These are phyloP conservation scores for Xylariaceae sp. DNA, from an alignment of 2,329 filamentous ascomycete genomes.

Conservation along the genomic window DNA sequence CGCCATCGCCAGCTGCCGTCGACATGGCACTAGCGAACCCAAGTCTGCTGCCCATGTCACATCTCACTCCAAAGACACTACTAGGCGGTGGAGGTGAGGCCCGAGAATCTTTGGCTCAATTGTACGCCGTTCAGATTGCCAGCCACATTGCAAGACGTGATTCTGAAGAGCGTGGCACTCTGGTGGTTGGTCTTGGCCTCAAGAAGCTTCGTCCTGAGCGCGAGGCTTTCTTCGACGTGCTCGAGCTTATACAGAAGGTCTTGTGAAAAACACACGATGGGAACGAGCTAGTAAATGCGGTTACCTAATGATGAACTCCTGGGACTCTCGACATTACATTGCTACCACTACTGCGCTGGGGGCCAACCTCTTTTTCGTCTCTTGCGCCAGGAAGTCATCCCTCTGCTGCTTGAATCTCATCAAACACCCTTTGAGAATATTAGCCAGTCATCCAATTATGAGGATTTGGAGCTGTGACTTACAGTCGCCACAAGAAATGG, in stretches of 20 bases:
- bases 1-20: constrained; percentile 58
- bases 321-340: no score
- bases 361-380: constrained; percentile 20
- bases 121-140: constrained; percentile 85
- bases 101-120: constrained; percentile 78
- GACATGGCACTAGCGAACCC: constrained; percentile 54
- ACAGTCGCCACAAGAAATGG: constrained; percentile 48
- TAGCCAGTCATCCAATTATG: constrained; percentile 1
- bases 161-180: constrained; percentile 57
- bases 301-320: no score
- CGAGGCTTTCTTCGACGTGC: constrained; percentile 60
- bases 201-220: constrained; percentile 46
- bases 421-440: constrained; percentile 27
- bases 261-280: constrained; percentile 36
- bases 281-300: no score
- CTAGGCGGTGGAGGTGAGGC: constrained; percentile 77
- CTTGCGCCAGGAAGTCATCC: constrained; percentile 24
- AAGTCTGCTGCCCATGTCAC: constrained; percentile 65
- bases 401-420: constrained; percentile 32
- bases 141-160: constrained; percentile 70
- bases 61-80: constrained; percentile 81
- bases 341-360: constrained; percentile 23
- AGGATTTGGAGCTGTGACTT: constrained; percentile 14
- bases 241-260: constrained; percentile 59
- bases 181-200: constrained; percentile 61